Conservation (phyloP, 345 rosid genomes). For the Corchorus capsularis region DNA sequence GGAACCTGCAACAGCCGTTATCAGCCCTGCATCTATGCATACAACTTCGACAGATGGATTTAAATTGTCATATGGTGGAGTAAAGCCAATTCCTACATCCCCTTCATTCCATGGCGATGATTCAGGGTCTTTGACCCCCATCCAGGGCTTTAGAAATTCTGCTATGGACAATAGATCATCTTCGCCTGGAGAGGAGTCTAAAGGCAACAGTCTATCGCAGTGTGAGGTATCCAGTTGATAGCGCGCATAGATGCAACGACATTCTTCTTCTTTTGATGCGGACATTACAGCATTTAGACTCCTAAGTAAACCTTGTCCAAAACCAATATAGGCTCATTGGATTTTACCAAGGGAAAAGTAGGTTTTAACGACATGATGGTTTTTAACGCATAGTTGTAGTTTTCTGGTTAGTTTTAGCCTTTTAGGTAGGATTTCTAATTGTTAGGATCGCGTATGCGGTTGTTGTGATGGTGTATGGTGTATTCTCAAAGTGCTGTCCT, state of each 20-base stretch:
- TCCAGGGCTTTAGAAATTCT: constrained; percentile 42
- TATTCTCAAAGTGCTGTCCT: constrained; percentile 19
- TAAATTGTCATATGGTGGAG: constrained; percentile 39
- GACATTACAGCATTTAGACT: constrained; percentile 24
- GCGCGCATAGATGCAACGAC: constrained; percentile 12
- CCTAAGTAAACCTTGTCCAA: constrained; percentile 12
- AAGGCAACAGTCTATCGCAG: constrained; percentile 53
- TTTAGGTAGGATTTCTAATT: constrained; percentile 36
- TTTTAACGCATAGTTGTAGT: constrained; percentile 28
- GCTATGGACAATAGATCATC: constrained; percentile 40
- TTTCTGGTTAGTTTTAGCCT: constrained; percentile 21
- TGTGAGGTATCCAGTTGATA: constrained; percentile 53
- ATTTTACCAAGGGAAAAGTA: constrained; percentile 24
- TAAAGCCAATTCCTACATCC: constrained; percentile 46
- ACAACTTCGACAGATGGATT: constrained; percentile 38
- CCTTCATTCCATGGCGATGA: constrained; percentile 41
- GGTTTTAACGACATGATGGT: constrained; percentile 20
- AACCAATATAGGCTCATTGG: constrained; percentile 20
- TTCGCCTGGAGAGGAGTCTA: constrained; percentile 51
- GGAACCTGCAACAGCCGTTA: constrained; percentile 34
- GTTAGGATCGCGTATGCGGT: constrained; percentile 25
- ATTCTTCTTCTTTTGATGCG: constrained; percentile 24
- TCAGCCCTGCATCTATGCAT: constrained; percentile 40
- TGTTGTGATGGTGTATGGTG: constrained; percentile 23
- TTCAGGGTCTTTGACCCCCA: constrained; percentile 36